Percentiles rank a stretch among this genome's conserved stretches.
These are phyloP conservation scores for Ogataea methylovora DNA, from an alignment of 805 yeast species.

Conservation along the genomic window DNA sequence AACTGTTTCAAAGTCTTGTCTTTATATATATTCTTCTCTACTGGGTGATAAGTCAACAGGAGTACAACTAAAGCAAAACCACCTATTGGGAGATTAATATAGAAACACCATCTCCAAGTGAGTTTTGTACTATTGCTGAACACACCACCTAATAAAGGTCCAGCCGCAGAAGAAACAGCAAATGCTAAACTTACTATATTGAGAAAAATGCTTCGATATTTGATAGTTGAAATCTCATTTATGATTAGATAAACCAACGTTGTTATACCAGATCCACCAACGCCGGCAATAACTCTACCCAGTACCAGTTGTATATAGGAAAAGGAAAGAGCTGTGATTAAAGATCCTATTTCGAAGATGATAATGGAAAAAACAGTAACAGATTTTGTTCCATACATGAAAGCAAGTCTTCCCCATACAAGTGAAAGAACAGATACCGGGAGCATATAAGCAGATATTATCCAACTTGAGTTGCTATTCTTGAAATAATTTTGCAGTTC, in stretches of 20 bases:
- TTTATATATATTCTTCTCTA: constrained; percentile 1
- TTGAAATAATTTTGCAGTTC: constrained; percentile 40
- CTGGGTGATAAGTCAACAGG: constrained; percentile 36
- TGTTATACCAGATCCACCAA: constrained; percentile 71
- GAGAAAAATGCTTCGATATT: constrained; percentile 31
- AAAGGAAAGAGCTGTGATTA: constrained; percentile 46
- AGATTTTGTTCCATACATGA: constrained; percentile 48
- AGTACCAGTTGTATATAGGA: constrained; percentile 55
- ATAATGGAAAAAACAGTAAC: constrained; percentile 38
- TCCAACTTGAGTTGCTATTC: constrained; percentile 50
- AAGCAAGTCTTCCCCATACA: constrained; percentile 49
- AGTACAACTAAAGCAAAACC: constrained; percentile 37
- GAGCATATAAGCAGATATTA: constrained; percentile 46
- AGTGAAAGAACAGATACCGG: constrained; percentile 49
- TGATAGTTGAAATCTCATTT: constrained; percentile 44
- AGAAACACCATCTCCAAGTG: constrained; percentile 74
- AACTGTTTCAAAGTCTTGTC: not conserved
- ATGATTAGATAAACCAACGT: constrained; percentile 49
- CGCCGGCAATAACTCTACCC: constrained; percentile 65
- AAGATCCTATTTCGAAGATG: constrained; percentile 56
- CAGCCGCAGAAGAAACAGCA: constrained; percentile 45
- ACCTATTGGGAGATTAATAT: constrained; percentile 60
- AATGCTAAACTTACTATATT: constrained; percentile 36
- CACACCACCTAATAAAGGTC: constrained; percentile 65
- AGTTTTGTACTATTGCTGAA: constrained; percentile 31